These are phyloP conservation scores for Alternaria metachromatica DNA, from an alignment of 2,329 filamentous ascomycete species.

Conservation along the genomic window DNA sequence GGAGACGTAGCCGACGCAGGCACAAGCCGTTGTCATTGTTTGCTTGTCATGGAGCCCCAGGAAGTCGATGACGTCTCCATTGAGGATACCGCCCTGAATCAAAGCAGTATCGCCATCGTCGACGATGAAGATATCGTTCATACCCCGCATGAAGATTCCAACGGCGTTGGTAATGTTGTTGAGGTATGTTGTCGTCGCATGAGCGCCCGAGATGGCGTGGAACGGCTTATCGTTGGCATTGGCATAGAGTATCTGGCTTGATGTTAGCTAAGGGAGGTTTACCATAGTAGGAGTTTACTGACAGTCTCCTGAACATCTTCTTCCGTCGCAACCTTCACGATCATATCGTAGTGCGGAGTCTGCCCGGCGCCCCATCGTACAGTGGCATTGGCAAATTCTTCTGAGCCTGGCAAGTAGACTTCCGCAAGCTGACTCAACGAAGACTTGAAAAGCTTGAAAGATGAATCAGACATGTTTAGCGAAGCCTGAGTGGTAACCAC, in stretches of 20 bases:
- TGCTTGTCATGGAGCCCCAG: slow-evolving; percentile 38
- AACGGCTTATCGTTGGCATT: slow-evolving; percentile 40
- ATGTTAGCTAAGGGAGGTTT: not conserved
- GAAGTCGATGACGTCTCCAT: slow-evolving; percentile 31
- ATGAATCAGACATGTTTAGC: not conserved
- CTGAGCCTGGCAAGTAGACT: slow-evolving; percentile 16
- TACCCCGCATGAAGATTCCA: slow-evolving; percentile 36
- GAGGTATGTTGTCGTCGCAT: slow-evolving; percentile 39
- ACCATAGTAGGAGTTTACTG: not conserved
- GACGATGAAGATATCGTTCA: slow-evolving; percentile 36
- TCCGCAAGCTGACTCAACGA: slow-evolving; percentile 1
- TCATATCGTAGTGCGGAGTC: slow-evolving; percentile 20
- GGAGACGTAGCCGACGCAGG: slow-evolving; percentile 59
- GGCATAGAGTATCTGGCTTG: slow-evolving; percentile 23
- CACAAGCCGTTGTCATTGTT: slow-evolving; percentile 26
- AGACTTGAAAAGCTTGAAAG: not conserved
- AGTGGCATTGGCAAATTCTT: slow-evolving; percentile 15
- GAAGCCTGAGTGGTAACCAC: not conserved
- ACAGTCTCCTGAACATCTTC: slow-evolving; percentile 29
- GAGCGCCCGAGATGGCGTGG: slow-evolving; percentile 46
- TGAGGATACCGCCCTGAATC: slow-evolving; percentile 34
- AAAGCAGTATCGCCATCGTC: slow-evolving; percentile 24
- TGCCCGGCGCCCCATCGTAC: slow-evolving; percentile 25
- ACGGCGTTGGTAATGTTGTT: slow-evolving; percentile 35
- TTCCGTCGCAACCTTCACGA: slow-evolving; percentile 29